Base-by-base conservation (phyloP, 495 filamentous ascomycete genomes). In the Penicillium mononematosum region DNA sequence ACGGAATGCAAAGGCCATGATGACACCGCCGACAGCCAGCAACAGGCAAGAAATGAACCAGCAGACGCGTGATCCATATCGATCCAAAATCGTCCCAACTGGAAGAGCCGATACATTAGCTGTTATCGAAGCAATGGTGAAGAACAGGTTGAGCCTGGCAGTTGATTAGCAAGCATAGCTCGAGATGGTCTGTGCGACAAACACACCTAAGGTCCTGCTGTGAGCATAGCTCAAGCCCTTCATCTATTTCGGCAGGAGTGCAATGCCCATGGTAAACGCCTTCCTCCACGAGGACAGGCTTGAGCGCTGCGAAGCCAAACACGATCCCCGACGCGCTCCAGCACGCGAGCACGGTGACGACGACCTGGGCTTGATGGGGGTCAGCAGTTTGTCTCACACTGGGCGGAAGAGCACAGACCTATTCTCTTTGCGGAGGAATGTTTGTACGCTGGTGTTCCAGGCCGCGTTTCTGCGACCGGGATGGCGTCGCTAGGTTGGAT, bases 101-200 rank as follows among this genome's bases (percentile, higher is more conserved):
- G 91, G 90, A 3, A 96, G 77, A 9, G 91, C 92, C 17, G 83
- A 86, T 17, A 93, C 87, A 67, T 88, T 88, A 36, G 92, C 96
- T 5, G 82, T 86, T 17, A 96, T 92, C 14, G 90, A 91, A n/a
- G 91, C 91, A 36, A 89, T 80, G 31, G 91, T 96, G 77, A 89
- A 89, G 74, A 88, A 88, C 27, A 89, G 61, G 61, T 89, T 89
- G 20, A 89, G 75, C 22, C 81, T 80, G 36, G 25, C 25, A 11
- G 17, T 45, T 14, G 14, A 48, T 58, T 58, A 54, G 59, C 32
- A 39, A 36, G 6, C 10, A 11, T 10, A 8, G 17, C n/a, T 44
- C 19, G 5, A 14, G 12, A 51, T 14, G 25, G 24, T 16, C 27
- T 9, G 5, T 31, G 16, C 14, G 9, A 27, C 14, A 42, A 38